A percentile compares a stretch with the other conserved stretches of the same genome.
These are phyloP conservation scores for Boeremia exigua DNA, from an alignment of 2,329 filamentous ascomycete genomes.

Conservation along the genomic window DNA sequence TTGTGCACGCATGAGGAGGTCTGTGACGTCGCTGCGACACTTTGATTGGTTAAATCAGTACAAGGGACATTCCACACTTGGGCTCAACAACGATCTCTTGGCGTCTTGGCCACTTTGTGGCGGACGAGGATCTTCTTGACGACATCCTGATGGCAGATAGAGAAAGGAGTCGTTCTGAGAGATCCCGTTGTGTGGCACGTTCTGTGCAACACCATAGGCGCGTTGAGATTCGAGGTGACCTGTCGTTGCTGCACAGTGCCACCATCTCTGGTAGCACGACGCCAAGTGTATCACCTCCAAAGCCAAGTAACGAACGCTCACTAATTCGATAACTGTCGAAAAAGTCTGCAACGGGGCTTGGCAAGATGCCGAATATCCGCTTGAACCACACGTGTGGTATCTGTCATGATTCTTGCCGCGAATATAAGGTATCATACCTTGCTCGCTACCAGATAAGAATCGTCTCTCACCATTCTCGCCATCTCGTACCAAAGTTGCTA, in stretches of 20 bases:
- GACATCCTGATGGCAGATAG: not conserved
- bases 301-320: conserved; percentile 6
- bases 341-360: conserved; percentile 5
- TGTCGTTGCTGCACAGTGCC: not conserved
- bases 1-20: too few relatives aligned
- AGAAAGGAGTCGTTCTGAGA: too few relatives aligned
- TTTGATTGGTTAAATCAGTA: not conserved
- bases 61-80: too few relatives aligned
- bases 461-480: not conserved
- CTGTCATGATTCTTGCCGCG: not conserved
- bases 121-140: not conserved
- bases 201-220: not conserved
- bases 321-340: not conserved
- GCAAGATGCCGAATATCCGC: conserved; percentile 9
- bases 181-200: not conserved
- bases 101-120: not conserved
- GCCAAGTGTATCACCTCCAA: not conserved
- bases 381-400: not conserved
- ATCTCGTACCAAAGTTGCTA: not conserved
- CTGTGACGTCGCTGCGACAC: not conserved
- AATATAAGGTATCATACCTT: not conserved
- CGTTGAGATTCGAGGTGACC: not conserved
- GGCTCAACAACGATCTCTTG: not conserved
- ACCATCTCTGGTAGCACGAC: not conserved
- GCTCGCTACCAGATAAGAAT: not conserved